Conservation (phyloP, 805 yeast genomes). For the Metschnikowia kunwiensis region DNA sequence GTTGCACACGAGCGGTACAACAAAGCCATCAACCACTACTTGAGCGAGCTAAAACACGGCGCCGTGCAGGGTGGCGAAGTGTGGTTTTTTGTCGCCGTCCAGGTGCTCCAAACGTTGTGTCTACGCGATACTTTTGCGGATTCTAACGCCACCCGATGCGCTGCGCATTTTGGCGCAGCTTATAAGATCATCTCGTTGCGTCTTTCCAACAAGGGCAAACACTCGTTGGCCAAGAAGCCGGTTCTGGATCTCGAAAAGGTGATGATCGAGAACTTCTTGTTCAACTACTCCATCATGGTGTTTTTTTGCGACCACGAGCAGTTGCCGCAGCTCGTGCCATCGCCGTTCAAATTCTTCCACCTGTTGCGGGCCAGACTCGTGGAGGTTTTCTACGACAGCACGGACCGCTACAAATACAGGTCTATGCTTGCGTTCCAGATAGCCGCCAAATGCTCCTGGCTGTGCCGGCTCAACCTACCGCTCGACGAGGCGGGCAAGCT, state of each 20-base stretch:
- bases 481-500: slow-evolving; percentile 2
- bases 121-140: slow-evolving; percentile 13
- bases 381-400: slow-evolving; percentile 7
- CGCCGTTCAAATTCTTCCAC: slow-evolving; percentile 14
- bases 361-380: slow-evolving; percentile 6
- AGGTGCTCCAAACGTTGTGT: slow-evolving; percentile 16
- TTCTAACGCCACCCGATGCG: slow-evolving; percentile 17
- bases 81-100: slow-evolving; percentile 20
- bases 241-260: slow-evolving; percentile 12
- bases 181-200: slow-evolving; percentile 4
- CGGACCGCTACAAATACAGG: slow-evolving; percentile 8
- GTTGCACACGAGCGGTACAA: slow-evolving; percentile 13
- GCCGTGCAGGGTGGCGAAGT: slow-evolving; percentile 11
- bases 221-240: not conserved
- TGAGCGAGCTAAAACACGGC: slow-evolving; percentile 9
- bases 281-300: slow-evolving; percentile 17
- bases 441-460: slow-evolving; percentile 20
- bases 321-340: slow-evolving; percentile 12
- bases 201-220: not conserved
- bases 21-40: slow-evolving; percentile 10
- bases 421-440: slow-evolving; percentile 17
- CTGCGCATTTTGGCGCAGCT: slow-evolving; percentile 18
- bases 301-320: slow-evolving; percentile 15
- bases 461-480: slow-evolving; percentile 16
- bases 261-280: slow-evolving; percentile 17